These are phyloP conservation scores for Rhizoclosmatium sp. DNA, from an alignment of 192 early-diverging fungal species.

Conservation along the genomic window DNA sequence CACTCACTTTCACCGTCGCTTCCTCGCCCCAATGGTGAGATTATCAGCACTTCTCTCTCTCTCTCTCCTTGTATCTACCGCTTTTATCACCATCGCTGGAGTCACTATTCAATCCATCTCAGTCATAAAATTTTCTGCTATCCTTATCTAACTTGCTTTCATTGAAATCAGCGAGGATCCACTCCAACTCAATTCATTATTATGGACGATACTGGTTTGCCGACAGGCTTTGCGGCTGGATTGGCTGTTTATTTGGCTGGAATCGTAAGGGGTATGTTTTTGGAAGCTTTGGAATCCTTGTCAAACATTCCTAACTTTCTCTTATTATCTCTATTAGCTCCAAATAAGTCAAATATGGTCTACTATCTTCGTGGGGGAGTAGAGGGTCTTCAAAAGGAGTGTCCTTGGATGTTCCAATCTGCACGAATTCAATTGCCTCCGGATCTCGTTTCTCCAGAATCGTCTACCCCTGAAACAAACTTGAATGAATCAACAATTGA, in stretches of 20 bases:
- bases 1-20: slow-evolving; percentile 13
- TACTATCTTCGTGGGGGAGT: slow-evolving; percentile 19
- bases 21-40: slow-evolving; percentile 15
- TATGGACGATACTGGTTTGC: slow-evolving; percentile 14
- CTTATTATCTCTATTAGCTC: not conserved
- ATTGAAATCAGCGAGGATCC: slow-evolving; percentile 4
- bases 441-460: not conserved
- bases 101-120: too few relatives aligned
- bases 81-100: not conserved
- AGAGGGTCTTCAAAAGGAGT: not conserved
- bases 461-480: not conserved
- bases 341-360: slow-evolving; percentile 10
- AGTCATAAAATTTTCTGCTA: too few relatives aligned
- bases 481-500: not conserved
- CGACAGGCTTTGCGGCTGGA: slow-evolving; percentile 24
- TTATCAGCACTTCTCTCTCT: not conserved
- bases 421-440: not conserved
- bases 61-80: not conserved
- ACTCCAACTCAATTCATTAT: slow-evolving; percentile 26
- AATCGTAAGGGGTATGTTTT: slow-evolving; percentile 6
- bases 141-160: not conserved
- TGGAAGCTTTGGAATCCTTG: not conserved
- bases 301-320: not conserved
- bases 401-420: slow-evolving; percentile 13
- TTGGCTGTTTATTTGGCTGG: slow-evolving; percentile 1